Conservation (phyloP, 495 filamentous ascomycete species). For the Xylaria castorea region DNA sequence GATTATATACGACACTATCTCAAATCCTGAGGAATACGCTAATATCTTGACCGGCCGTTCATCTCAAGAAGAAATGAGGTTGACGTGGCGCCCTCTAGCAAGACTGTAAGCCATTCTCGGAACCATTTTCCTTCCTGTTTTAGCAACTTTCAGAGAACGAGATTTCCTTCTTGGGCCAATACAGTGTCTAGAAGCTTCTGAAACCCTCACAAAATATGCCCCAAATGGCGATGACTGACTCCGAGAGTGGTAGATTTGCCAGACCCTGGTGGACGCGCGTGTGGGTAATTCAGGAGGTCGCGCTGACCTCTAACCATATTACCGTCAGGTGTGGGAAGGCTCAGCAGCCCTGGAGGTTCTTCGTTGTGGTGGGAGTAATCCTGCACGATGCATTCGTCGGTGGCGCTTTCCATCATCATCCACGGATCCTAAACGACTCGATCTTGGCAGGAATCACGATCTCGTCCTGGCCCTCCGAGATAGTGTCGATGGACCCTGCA, state of each 20-base stretch:
- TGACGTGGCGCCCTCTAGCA: neutral
- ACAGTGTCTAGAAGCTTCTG: no score
- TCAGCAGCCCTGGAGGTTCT: conserved; percentile 1
- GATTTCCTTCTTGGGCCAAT: no score
- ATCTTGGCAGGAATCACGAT: neutral
- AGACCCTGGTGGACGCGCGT: conserved; percentile 1
- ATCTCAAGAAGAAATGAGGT: neutral
- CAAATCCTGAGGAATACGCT: neutral
- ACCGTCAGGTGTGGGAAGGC: neutral
- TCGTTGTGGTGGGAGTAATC: conserved; percentile 2
- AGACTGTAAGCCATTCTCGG: neutral
- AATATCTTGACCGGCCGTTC: neutral
- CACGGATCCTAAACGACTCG: neutral
- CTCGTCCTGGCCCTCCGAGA: conserved; percentile 6
- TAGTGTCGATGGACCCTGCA: neutral
- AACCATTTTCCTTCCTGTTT: no score
- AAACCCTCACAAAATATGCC: no score
- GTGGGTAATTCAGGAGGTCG: neutral
- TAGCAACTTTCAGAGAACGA: no score
- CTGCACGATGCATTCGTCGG: neutral
- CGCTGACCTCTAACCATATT: neutral
- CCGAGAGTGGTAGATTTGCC: neutral
- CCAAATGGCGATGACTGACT: no score
- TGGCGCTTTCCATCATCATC: neutral
- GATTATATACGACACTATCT: neutral